Evolutionary conservation across 768 basidiomycete genomes (phyloP).

Genomic region (Pisolithus microcarpus): DNA sequence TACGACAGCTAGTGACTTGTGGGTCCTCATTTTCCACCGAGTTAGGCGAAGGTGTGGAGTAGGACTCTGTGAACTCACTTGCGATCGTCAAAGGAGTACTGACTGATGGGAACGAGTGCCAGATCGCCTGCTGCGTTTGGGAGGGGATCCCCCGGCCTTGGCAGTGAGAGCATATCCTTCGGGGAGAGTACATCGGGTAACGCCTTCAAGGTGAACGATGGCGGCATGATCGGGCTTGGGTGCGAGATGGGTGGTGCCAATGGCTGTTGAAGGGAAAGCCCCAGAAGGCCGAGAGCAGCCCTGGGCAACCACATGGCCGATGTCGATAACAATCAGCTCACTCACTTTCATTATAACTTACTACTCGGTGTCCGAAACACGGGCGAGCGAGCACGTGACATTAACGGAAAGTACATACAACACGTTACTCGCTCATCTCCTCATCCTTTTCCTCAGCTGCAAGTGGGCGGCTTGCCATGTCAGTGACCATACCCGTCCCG

Average conservation of each 20-base stretch:
- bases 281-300: slow-evolving; percentile 39
- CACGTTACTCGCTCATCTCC: slow-evolving; percentile 46
- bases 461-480: slow-evolving; percentile 41
- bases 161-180: slow-evolving; percentile 60
- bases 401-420: too few relatives aligned
- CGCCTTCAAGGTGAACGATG: slow-evolving; percentile 52
- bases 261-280: slow-evolving; percentile 49
- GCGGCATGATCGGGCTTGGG: slow-evolving; percentile 12
- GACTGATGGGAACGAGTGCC: slow-evolving; percentile 55
- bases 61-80: slow-evolving; percentile 42
- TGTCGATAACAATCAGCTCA: slow-evolving; percentile 3
- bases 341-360: too few relatives aligned
- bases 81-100: slow-evolving; percentile 66
- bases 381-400: too few relatives aligned
- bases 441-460: slow-evolving; percentile 35
- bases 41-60: not conserved
- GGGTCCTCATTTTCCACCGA: slow-evolving; percentile 40
- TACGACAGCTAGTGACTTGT: slow-evolving; percentile 59
- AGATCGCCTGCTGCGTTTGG: slow-evolving; percentile 66
- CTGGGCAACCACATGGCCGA: slow-evolving; percentile 38
- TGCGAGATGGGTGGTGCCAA: slow-evolving; percentile 15
- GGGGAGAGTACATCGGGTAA: slow-evolving; percentile 60
- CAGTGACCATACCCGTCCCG: slow-evolving; percentile 53
- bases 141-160: slow-evolving; percentile 58
- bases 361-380: too few relatives aligned